These are phyloP conservation scores for Populus alba DNA, from an alignment of 345 rosid genomes.

Conservation along the genomic window DNA sequence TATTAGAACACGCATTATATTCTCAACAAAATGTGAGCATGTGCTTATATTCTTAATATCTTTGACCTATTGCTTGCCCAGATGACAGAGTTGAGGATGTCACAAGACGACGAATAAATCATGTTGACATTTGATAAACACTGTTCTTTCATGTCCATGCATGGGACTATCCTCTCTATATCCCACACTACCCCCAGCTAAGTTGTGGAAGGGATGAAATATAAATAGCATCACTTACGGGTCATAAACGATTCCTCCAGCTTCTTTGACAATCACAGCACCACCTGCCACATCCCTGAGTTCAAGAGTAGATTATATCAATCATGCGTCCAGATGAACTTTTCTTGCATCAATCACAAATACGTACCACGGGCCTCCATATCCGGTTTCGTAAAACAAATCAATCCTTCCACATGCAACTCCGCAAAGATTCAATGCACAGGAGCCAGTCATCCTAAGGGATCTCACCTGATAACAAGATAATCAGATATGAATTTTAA, in stretches of 20 bases:
- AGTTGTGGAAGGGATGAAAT: neutral
- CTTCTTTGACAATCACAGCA: slow-evolving; percentile 74
- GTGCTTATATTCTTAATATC: too few relatives aligned
- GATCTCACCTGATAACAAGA: slow-evolving; percentile 74
- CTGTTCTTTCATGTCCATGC: neutral
- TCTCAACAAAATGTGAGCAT: too few relatives aligned
- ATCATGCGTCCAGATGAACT: neutral
- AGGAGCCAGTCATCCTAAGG: slow-evolving; percentile 86
- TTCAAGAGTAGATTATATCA: slow-evolving; percentile 6
- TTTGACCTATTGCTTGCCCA: too few relatives aligned
- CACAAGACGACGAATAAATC: too few relatives aligned
- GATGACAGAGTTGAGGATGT: too few relatives aligned
- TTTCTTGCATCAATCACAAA: neutral
- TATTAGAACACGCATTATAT: neutral
- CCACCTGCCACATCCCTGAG: slow-evolving; percentile 97
- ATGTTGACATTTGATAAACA: too few relatives aligned
- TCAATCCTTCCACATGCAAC: slow-evolving; percentile 86
- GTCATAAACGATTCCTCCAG: slow-evolving; percentile 89
- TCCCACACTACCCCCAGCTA: neutral
- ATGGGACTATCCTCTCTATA: neutral
- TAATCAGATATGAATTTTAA: neutral
- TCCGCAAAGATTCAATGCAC: slow-evolving; percentile 91
- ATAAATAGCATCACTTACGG: slow-evolving; percentile 56
- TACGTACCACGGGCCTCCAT: slow-evolving; percentile 88
- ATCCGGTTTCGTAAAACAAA: slow-evolving; percentile 75